Conservation (phyloP, 345 rosid genomes). For the Gossypium arboreum region DNA sequence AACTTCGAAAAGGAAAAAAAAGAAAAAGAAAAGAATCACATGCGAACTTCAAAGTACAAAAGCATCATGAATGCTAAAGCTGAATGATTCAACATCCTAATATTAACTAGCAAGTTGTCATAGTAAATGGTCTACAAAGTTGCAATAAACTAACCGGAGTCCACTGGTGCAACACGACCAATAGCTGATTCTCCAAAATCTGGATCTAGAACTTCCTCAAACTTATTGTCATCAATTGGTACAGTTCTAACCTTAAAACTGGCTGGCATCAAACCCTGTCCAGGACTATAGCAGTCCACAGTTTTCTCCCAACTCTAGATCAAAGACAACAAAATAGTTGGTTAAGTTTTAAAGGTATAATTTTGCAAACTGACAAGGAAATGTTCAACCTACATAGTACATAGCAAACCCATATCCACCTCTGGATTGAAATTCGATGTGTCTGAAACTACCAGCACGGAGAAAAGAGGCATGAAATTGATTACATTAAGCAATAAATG, state of each 20-base stretch:
- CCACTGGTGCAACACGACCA: constrained; percentile 94
- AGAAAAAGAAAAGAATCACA: not conserved
- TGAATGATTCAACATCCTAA: not conserved
- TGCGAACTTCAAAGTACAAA: not conserved
- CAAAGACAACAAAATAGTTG: constrained; percentile 9
- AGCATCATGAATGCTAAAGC: not conserved
- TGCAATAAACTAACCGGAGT: constrained; percentile 56
- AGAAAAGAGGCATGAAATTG: not conserved
- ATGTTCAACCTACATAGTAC: constrained; percentile 1
- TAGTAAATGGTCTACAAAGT: not conserved
- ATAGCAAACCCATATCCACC: not conserved
- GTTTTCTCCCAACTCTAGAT: constrained; percentile 92
- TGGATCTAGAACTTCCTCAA: constrained; percentile 82
- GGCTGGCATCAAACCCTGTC: constrained; percentile 92
- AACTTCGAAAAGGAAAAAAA: constrained; percentile 2
- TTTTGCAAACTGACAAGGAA: not conserved
- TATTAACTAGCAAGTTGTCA: not conserved
- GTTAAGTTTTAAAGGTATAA: not conserved
- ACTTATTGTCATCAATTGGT: constrained; percentile 54
- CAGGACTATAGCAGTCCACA: constrained; percentile 91
- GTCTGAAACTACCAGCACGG: not conserved
- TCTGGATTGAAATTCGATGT: not conserved
- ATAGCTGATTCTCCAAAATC: constrained; percentile 95
- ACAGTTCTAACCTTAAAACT: constrained; percentile 81
- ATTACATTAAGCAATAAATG: not conserved